Conservation (phyloP, 129 eudicot genomes). For the Mikania micrantha region DNA sequence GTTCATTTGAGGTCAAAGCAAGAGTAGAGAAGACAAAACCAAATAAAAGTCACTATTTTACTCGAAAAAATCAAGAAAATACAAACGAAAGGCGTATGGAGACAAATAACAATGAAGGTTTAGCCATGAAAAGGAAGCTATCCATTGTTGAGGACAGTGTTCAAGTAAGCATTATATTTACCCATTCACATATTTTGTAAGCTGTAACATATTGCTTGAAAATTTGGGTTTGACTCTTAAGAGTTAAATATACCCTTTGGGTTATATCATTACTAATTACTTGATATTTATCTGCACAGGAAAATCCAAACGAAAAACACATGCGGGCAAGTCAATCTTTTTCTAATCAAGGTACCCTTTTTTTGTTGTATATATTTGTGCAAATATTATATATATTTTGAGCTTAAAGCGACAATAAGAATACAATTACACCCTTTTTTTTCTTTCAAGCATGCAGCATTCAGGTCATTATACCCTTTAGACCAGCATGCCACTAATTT, state of each 20-base stretch:
- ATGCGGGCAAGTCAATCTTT: slow-evolving; percentile 22
- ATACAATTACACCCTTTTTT: not conserved
- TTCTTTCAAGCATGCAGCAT: not conserved
- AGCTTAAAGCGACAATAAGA: not conserved
- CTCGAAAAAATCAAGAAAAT: slow-evolving; percentile 20
- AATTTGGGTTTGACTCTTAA: not conserved
- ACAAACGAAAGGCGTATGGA: slow-evolving; percentile 13
- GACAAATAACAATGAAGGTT: slow-evolving; percentile 18
- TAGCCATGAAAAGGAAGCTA: slow-evolving; percentile 49
- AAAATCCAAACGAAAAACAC: slow-evolving; percentile 24
- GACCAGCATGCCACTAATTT: too few relatives aligned
- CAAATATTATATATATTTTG: not conserved
- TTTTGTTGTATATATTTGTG: not conserved
- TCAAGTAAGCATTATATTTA: slow-evolving; percentile 34
- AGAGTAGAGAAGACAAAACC: too few relatives aligned
- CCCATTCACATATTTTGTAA: not conserved
- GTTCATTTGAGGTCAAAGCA: too few relatives aligned
- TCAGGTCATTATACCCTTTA: too few relatives aligned
- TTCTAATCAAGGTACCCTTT: slow-evolving; percentile 29
- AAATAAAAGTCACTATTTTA: slow-evolving; percentile 24
- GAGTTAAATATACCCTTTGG: not conserved
- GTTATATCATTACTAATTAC: not conserved
- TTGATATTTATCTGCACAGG: slow-evolving; percentile 32
- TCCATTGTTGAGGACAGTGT: slow-evolving; percentile 24
- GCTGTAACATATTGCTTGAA: not conserved